A percentile compares a stretch with the other conserved stretches of the same genome.
Conservation (phyloP, 2,329 filamentous ascomycete species). For the Colletotrichum horii region DNA sequence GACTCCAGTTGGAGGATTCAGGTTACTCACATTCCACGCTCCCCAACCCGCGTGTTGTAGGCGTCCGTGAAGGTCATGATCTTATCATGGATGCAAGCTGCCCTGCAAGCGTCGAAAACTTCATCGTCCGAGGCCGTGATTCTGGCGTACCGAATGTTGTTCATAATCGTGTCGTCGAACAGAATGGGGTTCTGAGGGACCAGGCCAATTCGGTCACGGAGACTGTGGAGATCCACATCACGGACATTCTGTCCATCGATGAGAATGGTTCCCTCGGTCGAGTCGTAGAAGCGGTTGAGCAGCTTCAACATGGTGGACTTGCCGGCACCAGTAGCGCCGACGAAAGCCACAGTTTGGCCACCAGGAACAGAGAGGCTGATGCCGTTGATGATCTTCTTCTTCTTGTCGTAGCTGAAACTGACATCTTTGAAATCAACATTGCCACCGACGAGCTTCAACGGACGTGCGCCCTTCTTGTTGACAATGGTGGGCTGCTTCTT, state of each 20-base stretch:
- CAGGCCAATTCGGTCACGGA: slow-evolving; percentile 59
- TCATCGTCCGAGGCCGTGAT: slow-evolving; percentile 60
- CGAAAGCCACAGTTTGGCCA: slow-evolving; percentile 63
- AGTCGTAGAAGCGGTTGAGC: slow-evolving; percentile 65
- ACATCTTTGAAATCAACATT: slow-evolving; percentile 61
- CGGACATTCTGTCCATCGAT: slow-evolving; percentile 64
- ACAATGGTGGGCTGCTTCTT: slow-evolving; percentile 59
- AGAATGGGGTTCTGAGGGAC: slow-evolving; percentile 62
- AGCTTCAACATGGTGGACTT: slow-evolving; percentile 65
- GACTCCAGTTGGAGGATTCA: not conserved
- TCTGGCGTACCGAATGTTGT: slow-evolving; percentile 63
- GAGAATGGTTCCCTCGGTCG: slow-evolving; percentile 54
- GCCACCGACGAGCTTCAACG: slow-evolving; percentile 56
- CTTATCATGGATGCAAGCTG: slow-evolving; percentile 63
- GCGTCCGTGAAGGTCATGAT: slow-evolving; percentile 59
- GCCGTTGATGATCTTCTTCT: slow-evolving; percentile 61
- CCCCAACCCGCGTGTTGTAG: slow-evolving; percentile 56
- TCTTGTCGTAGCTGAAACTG: slow-evolving; percentile 64
- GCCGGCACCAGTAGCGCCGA: slow-evolving; percentile 64
- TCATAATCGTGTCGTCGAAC: slow-evolving; percentile 64
- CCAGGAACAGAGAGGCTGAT: slow-evolving; percentile 56
- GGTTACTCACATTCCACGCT: slow-evolving; percentile 49
- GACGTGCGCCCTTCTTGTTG: slow-evolving; percentile 54
- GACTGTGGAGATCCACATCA: slow-evolving; percentile 55
- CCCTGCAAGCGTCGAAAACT: slow-evolving; percentile 58